Base-by-base conservation (phyloP, 176 grass and related monocot genomes). In the Carex scoparia region DNA sequence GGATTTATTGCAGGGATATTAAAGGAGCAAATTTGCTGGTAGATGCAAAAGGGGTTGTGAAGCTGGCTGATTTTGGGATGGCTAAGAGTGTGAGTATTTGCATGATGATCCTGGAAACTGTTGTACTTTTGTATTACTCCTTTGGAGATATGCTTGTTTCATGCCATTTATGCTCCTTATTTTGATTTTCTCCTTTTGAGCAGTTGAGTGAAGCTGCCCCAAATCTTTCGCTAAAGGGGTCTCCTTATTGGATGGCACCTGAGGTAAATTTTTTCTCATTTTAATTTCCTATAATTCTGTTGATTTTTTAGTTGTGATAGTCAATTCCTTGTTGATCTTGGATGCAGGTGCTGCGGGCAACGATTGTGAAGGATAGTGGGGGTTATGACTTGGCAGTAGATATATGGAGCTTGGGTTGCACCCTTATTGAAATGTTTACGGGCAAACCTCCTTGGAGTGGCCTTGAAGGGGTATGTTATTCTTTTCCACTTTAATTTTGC, bases 391-490 rank as follows among this genome's bases (percentile, higher is more conserved):
- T 94, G 62, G 89, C 95, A 56, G 95, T 98, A 56, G 95, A 98
- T 83, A 98, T 98, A 78, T 98, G 95, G 95, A 98, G 95, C 84
- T 94, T 98, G 55, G 92, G 95, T 84, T 98, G 95, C 86, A 98
- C 95, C 37, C 92, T 98, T 44, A 94, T 98, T 69, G 95, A 98
- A 85, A 98, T 98, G 95, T 90, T 93, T 10, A 87, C 92, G 31
- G 95, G 92, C 55, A 91, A 94, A 80, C 95, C 90, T 82, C 95
- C 95, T 81, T 98, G 95, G 95, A 98, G 89, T 91, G 92, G 92
- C 68, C 85, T 98, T 86, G 95, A 98, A 93, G 92, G 95, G 87
- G 94, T 97, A 90, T 87, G 87, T 58, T 79, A 56, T 33, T 78
- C 62, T 80, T 87, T 90, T 76, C 55, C 78, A 31, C 3, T 85